These are phyloP conservation scores for Blakeslea trispora DNA, from an alignment of 371 early-diverging fungal species.

Conservation along the genomic window DNA sequence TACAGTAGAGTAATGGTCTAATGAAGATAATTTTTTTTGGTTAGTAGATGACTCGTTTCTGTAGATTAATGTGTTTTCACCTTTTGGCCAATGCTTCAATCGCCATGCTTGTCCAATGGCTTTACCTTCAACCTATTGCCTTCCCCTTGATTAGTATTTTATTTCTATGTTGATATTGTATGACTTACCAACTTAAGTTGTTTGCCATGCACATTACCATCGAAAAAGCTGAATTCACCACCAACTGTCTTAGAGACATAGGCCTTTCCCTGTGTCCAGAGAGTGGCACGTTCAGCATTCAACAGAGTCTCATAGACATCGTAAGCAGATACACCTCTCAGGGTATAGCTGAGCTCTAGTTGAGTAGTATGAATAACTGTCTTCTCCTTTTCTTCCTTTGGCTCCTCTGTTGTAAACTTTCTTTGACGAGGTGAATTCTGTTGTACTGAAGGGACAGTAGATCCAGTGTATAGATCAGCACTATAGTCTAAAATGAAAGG, in stretches of 20 bases:
- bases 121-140: constrained; percentile 53
- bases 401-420: constrained; percentile 19
- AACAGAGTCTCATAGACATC: constrained; percentile 82
- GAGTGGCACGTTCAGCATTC: constrained; percentile 68
- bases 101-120: constrained; percentile 87
- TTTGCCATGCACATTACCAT: constrained; percentile 85
- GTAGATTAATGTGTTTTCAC: too few species aligned
- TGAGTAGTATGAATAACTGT: constrained; percentile 66
- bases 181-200: constrained; percentile 62
- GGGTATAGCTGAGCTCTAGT: constrained; percentile 74
- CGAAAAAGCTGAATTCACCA: constrained; percentile 74
- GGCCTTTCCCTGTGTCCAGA: constrained; percentile 72
- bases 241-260: constrained; percentile 59
- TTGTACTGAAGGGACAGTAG: too few species aligned
- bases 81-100: constrained; percentile 80
- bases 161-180: background rate
- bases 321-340: constrained; percentile 76
- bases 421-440: constrained; percentile 23
- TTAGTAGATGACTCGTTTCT: too few species aligned
- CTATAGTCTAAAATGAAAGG: constrained; percentile 53
- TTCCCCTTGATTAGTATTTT: background rate
- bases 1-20: constrained; percentile 82
- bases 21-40: background rate
- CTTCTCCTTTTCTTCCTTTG: constrained; percentile 16
- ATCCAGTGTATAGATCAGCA: constrained; percentile 84